Percentiles rank a stretch among this genome's conserved stretches.
These are phyloP conservation scores for Sclerotinia borealis DNA, from an alignment of 2,329 filamentous ascomycete species.

Conservation along the genomic window DNA sequence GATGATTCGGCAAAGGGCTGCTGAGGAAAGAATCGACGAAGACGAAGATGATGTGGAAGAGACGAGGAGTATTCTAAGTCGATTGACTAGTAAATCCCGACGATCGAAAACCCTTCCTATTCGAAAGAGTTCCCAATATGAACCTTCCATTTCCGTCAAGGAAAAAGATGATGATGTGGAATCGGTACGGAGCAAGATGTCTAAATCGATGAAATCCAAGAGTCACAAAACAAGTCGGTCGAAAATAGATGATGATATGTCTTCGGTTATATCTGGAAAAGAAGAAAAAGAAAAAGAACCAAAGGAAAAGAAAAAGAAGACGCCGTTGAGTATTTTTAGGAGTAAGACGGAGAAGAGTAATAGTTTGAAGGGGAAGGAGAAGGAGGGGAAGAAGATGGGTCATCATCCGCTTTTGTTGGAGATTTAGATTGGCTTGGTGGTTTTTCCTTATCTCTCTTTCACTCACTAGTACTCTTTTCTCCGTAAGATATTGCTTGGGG, in stretches of 20 bases:
- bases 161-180: background rate
- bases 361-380: background rate
- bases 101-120: background rate
- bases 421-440: background rate
- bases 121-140: background rate
- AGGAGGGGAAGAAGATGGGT: slow-evolving; percentile 6
- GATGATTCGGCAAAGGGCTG: slow-evolving; percentile 21
- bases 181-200: background rate
- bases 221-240: background rate
- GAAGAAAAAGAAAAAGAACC: background rate
- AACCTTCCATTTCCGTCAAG: background rate
- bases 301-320: slow-evolving; percentile 10
- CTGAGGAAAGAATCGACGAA: slow-evolving; percentile 15
- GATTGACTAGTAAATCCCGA: background rate
- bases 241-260: slow-evolving; percentile 1
- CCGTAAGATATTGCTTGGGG: no score
- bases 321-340: background rate
- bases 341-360: slow-evolving; percentile 7
- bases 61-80: background rate
- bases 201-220: background rate
- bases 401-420: slow-evolving; percentile 12
- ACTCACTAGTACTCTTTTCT: background rate
- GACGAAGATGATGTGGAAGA: background rate
- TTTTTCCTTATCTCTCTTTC: no score
- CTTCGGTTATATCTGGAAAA: no score